Evolutionary conservation across 2,329 filamentous ascomycete genomes (phyloP).

Genomic region (Verticillium isaacii): DNA sequence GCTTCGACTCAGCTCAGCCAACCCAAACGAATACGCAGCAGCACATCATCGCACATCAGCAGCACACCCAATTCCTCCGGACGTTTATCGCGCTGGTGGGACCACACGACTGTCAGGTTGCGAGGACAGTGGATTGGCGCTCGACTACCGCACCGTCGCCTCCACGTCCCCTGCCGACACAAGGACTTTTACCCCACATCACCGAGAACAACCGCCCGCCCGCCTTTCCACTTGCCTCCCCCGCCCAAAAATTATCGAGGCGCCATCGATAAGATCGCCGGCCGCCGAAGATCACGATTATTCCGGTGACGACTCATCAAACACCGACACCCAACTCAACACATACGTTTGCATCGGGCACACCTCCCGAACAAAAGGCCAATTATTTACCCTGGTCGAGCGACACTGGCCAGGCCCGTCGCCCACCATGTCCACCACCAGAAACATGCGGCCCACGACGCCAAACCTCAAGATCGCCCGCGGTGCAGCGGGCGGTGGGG

Average conservation of each 20-base stretch:
- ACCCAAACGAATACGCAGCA: background rate
- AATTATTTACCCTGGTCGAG: background rate
- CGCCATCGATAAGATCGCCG: slow-evolving; percentile 8
- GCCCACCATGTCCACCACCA: slow-evolving; percentile 19
- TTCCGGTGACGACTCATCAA: background rate
- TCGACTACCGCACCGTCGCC: background rate
- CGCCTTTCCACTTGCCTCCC: background rate
- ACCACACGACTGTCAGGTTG: background rate
- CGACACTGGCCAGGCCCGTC: background rate
- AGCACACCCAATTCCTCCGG: background rate
- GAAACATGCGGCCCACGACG: slow-evolving; percentile 34
- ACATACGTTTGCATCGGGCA: background rate
- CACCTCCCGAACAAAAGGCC: background rate
- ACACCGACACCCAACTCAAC: background rate
- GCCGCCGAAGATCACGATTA: background rate
- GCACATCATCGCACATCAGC: background rate
- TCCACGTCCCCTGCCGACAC: slow-evolving; percentile 7
- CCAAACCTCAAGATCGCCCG: slow-evolving; percentile 32
- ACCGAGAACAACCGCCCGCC: background rate
- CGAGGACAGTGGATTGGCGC: background rate
- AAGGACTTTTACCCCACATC: slow-evolving; percentile 7
- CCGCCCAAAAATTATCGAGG: slow-evolving; percentile 3
- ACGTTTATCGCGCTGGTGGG: slow-evolving; percentile 4
- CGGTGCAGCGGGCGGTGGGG: background rate
- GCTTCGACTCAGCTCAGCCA: background rate